A percentile compares a stretch with the other conserved stretches of the same genome.
phyloP scores from a whole-genome alignment of 768 basidiomycete species.

The Tubosaeta brunneosetosa region DNA sequence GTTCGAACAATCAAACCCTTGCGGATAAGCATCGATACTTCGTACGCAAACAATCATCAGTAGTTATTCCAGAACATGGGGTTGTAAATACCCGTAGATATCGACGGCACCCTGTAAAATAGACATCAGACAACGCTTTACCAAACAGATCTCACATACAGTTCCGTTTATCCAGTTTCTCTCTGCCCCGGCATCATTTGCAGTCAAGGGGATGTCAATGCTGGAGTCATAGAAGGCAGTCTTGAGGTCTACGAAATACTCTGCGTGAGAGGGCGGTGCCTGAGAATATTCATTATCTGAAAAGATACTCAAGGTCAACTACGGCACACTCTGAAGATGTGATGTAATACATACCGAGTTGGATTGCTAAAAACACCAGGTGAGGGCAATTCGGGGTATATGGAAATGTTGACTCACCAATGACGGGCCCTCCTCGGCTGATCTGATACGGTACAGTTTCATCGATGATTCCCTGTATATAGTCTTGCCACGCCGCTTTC shows the following conservation, averaged over 20 bases:
- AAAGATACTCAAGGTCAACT: background rate
- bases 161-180: slow-evolving; percentile 68
- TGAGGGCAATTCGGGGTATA: background rate
- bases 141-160: slow-evolving; percentile 32
- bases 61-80: background rate
- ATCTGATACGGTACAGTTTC: slow-evolving; percentile 64
- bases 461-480: slow-evolving; percentile 61
- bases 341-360: slow-evolving; percentile 41
- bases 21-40: slow-evolving; percentile 68
- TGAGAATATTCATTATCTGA: slow-evolving; percentile 76
- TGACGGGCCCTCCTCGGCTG: slow-evolving; percentile 67
- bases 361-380: slow-evolving; percentile 38
- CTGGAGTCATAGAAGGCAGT: slow-evolving; percentile 47
- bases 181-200: slow-evolving; percentile 61
- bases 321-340: background rate
- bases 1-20: slow-evolving; percentile 77
- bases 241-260: slow-evolving; percentile 64
- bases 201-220: slow-evolving; percentile 68
- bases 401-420: slow-evolving; percentile 41
- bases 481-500: slow-evolving; percentile 64
- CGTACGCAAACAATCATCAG: background rate
- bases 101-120: slow-evolving; percentile 60
- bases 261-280: slow-evolving; percentile 35
- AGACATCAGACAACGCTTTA: slow-evolving; percentile 1
- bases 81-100: slow-evolving; percentile 49